These are phyloP conservation scores for Talaromyces sp. DNA, from an alignment of 2,329 filamentous ascomycete genomes.

Conservation along the genomic window DNA sequence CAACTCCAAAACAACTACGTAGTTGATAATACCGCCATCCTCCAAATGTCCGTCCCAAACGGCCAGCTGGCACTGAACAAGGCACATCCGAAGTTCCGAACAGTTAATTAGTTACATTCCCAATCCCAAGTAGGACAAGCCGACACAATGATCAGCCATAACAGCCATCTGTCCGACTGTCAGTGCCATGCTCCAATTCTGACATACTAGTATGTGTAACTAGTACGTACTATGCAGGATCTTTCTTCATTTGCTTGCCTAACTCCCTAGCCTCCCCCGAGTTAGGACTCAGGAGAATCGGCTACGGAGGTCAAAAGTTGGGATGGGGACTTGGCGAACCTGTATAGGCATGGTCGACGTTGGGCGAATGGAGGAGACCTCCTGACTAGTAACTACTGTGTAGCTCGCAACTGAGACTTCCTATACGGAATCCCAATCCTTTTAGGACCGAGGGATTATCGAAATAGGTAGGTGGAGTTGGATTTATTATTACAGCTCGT, in stretches of 20 bases:
- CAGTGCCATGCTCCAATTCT: neutral
- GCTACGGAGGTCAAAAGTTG: neutral
- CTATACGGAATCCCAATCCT: neutral
- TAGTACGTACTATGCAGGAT: neutral
- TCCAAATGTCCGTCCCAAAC: too few relatives aligned
- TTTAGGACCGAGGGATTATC: neutral
- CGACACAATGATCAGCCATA: neutral
- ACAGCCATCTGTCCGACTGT: neutral
- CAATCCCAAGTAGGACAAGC: neutral
- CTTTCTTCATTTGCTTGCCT: neutral
- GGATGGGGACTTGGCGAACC: neutral
- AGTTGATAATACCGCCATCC: too few relatives aligned
- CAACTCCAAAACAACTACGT: too few relatives aligned
- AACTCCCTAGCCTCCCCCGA: neutral
- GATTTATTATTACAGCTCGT: neutral
- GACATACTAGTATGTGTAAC: neutral
- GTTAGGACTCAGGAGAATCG: neutral
- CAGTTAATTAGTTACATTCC: neutral
- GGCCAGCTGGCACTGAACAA: too few relatives aligned
- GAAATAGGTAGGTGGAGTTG: neutral
- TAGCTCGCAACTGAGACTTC: neutral
- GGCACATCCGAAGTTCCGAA: too few relatives aligned
- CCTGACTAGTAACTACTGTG: neutral
- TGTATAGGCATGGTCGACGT: neutral
- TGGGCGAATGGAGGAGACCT: neutral